A percentile compares a stretch with the other conserved stretches of the same genome.
These are phyloP conservation scores for Hypoxylon sp. DNA, from an alignment of 2,329 filamentous ascomycete species.

Conservation along the genomic window DNA sequence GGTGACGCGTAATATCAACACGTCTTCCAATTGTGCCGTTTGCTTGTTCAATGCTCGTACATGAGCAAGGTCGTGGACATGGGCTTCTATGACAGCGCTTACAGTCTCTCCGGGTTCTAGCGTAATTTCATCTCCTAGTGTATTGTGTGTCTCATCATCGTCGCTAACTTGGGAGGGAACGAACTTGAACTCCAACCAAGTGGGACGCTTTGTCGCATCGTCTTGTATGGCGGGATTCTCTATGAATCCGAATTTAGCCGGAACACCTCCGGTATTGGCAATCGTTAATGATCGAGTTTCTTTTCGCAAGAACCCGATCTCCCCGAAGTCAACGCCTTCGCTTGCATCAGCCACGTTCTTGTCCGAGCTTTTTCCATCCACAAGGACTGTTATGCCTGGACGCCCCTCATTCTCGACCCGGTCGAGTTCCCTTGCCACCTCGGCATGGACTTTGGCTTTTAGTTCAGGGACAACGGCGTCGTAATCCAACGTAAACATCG, in stretches of 20 bases:
- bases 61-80: conserved; percentile 73
- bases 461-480: conserved; percentile 88
- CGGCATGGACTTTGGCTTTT: conserved; percentile 85
- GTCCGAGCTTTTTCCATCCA: conserved; percentile 70
- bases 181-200: conserved; percentile 51
- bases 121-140: conserved; percentile 66
- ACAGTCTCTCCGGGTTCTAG: conserved; percentile 89
- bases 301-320: conserved; percentile 76
- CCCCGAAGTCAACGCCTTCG: conserved; percentile 82
- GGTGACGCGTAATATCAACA: conserved; percentile 86
- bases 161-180: conserved; percentile 25
- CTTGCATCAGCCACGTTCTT: conserved; percentile 58
- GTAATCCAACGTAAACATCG: conserved; percentile 86
- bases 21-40: conserved; percentile 78
- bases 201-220: conserved; percentile 48
- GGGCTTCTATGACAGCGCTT: conserved; percentile 75
- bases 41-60: conserved; percentile 80
- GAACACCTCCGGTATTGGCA: conserved; percentile 89
- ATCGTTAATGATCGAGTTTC: conserved; percentile 80
- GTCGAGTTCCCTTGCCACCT: conserved; percentile 89
- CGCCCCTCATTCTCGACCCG: conserved; percentile 91
- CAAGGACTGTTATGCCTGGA: conserved; percentile 84
- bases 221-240: conserved; percentile 72
- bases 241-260: conserved; percentile 84
- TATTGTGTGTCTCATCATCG: conserved; percentile 46